Evolutionary conservation across 805 yeast species (phyloP), one percentile per base, ranked within the genome.

Genomic region (Jamesozyma piceae): DNA sequence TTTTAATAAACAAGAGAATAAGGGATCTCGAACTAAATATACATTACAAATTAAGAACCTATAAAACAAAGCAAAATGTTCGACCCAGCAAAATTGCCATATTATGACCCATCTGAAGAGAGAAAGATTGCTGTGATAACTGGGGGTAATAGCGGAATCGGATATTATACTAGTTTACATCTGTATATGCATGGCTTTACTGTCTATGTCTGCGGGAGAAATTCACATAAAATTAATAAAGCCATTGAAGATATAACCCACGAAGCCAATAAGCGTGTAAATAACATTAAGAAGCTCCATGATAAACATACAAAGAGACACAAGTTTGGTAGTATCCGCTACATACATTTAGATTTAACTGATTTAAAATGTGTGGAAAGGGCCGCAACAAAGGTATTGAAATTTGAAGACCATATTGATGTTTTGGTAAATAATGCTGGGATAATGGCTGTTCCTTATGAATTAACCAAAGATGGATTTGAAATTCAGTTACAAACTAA

Each of bases 81-180:
- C 49, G 61, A 72, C 49, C 78, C 82, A 5, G 71, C 71, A 37
- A 47, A 63, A 1, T 62, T 80, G 24, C 89, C 92, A 0, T 83
- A 78, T 59, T 62, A 67, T 49, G 67, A 82, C 50, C 88, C 88
- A 0, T 47, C 50, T 1, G 47, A 48, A 2, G 75, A 73, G 22
- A 68, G 84, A 35, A 71, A 77, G 43, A 78, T 82, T 3, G 88
- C 85, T 2, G 64, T 86, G 5, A 77, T 86, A 26, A 80, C 92
- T 0, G 94, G 95, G 2, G 94, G 92, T 5, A 82, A 80, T 52
- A 73, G 82, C 43, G 95, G 95, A 0, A 74, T 83, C 17, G 95
- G 95, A 10, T 85, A 74, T 68, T 82, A 70, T 57, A 79, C 89
- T 0, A 85, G 78, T 8, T 66, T 84, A 20, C 89, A 84, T 53